Evolutionary conservation across 2,329 filamentous ascomycete genomes (phyloP).

Genomic region (Clonostachys rosea): DNA sequence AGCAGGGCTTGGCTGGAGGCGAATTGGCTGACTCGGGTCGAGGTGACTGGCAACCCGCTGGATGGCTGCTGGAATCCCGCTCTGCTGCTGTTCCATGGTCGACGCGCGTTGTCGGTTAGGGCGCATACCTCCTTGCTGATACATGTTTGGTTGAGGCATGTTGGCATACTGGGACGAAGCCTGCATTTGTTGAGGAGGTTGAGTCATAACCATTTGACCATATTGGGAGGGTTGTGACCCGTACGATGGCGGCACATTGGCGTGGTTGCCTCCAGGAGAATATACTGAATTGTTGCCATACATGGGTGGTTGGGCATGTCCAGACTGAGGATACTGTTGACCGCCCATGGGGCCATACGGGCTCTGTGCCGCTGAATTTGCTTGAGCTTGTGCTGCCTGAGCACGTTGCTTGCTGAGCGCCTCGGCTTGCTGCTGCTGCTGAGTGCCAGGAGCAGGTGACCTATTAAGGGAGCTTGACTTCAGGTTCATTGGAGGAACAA

Average conservation of each 20-base stretch:
- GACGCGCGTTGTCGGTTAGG: slow-evolving; percentile 83
- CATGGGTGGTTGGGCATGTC: slow-evolving; percentile 56
- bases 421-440: slow-evolving; percentile 94
- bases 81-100: slow-evolving; percentile 93
- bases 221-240: slow-evolving; percentile 62
- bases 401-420: slow-evolving; percentile 89
- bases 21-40: slow-evolving; percentile 89
- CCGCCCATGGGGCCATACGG: slow-evolving; percentile 53
- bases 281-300: slow-evolving; percentile 86
- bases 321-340: slow-evolving; percentile 40
- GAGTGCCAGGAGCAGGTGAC: slow-evolving; percentile 86
- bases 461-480: slow-evolving; percentile 82
- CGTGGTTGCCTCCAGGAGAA: slow-evolving; percentile 40
- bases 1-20: slow-evolving; percentile 89
- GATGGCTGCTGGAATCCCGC: slow-evolving; percentile 86
- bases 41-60: slow-evolving; percentile 94
- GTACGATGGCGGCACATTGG: slow-evolving; percentile 66
- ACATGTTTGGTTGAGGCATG: slow-evolving; percentile 48
- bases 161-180: slow-evolving; percentile 55
- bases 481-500: slow-evolving; percentile 94
- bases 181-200: slow-evolving; percentile 61
- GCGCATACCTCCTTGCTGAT: slow-evolving; percentile 59
- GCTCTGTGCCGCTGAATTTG: slow-evolving; percentile 61
- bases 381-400: slow-evolving; percentile 64
- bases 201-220: slow-evolving; percentile 68